Percentiles rank a stretch among this genome's conserved stretches.
These are phyloP conservation scores for Podila minutissima DNA, from an alignment of 192 early-diverging fungal species.

Conservation along the genomic window DNA sequence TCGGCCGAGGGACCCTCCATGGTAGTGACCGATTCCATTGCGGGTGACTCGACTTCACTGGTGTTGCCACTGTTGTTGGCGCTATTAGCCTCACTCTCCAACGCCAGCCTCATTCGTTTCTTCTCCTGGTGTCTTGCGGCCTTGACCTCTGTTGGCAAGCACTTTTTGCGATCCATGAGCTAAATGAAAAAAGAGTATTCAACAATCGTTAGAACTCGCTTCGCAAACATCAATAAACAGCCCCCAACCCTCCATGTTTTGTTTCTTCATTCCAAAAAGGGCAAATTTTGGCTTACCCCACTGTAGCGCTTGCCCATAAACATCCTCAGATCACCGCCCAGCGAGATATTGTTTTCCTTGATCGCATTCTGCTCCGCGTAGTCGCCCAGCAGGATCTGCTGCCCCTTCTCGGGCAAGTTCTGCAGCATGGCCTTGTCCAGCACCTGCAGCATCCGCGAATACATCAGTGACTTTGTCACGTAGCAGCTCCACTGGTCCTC, in stretches of 20 bases:
- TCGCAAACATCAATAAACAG: no score
- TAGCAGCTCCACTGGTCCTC: constrained; percentile 61
- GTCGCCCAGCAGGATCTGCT: constrained; percentile 21
- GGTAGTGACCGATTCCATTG: not conserved
- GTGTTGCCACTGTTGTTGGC: constrained; percentile 33
- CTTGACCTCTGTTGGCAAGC: constrained; percentile 42
- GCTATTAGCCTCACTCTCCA: constrained; percentile 20
- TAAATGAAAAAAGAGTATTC: constrained; percentile 5
- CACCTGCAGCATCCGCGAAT: constrained; percentile 52
- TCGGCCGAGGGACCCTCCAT: not conserved
- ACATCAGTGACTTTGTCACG: constrained; percentile 58
- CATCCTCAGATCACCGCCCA: constrained; percentile 48
- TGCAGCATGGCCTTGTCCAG: constrained; percentile 36
- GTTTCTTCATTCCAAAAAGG: not conserved
- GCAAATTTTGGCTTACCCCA: constrained; percentile 9
- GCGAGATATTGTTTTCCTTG: constrained; percentile 47
- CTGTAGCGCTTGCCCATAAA: constrained; percentile 50
- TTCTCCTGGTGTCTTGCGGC: constrained; percentile 31
- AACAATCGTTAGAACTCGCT: not conserved
- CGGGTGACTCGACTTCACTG: constrained; percentile 29
- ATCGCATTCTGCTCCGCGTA: constrained; percentile 26
- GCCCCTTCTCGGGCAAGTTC: constrained; percentile 31
- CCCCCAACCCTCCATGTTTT: no score
- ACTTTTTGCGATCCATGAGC: constrained; percentile 49
- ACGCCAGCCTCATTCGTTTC: constrained; percentile 25